Conservation (phyloP, 2,329 filamentous ascomycete genomes). For the Pseudogymnoascus sp. region DNA sequence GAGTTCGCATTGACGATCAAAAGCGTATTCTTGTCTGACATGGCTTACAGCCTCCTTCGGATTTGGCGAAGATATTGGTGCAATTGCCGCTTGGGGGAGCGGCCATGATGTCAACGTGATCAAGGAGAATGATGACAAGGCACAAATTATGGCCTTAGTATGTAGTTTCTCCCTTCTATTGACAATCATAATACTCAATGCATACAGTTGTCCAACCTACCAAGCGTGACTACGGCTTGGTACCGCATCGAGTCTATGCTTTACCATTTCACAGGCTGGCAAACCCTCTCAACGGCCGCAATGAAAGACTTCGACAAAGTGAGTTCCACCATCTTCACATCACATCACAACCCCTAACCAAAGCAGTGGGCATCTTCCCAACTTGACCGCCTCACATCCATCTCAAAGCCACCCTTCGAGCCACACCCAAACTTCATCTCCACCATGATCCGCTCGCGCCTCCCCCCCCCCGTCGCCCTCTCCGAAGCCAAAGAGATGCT, state of each 20-base stretch:
- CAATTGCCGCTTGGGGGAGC: slow-evolving; percentile 19
- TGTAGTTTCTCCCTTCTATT: slow-evolving; percentile 18
- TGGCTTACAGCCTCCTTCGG: slow-evolving; percentile 22
- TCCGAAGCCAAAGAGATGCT: slow-evolving; percentile 26
- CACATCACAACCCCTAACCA: not conserved
- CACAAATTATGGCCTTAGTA: slow-evolving; percentile 25
- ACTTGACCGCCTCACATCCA: not conserved
- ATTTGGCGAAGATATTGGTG: slow-evolving; percentile 20
- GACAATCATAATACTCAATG: slow-evolving; percentile 15
- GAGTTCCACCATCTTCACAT: not conserved
- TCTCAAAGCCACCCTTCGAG: not conserved
- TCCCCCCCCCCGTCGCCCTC: not conserved
- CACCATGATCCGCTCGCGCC: slow-evolving; percentile 9
- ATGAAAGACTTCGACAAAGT: slow-evolving; percentile 7
- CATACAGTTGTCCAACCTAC: slow-evolving; percentile 13
- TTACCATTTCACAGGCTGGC: not conserved
- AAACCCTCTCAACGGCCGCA: slow-evolving; percentile 1
- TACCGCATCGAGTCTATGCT: slow-evolving; percentile 17
- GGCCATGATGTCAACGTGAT: slow-evolving; percentile 20
- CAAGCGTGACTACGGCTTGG: slow-evolving; percentile 10
- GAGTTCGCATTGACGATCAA: not conserved
- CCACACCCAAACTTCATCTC: slow-evolving; percentile 9
- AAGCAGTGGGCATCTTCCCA: slow-evolving; percentile 7
- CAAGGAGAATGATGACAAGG: slow-evolving; percentile 25
- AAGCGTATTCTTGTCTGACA: not conserved